Evolutionary conservation across 345 rosid genomes (phyloP).

Genomic region (Gossypium bickii): DNA sequence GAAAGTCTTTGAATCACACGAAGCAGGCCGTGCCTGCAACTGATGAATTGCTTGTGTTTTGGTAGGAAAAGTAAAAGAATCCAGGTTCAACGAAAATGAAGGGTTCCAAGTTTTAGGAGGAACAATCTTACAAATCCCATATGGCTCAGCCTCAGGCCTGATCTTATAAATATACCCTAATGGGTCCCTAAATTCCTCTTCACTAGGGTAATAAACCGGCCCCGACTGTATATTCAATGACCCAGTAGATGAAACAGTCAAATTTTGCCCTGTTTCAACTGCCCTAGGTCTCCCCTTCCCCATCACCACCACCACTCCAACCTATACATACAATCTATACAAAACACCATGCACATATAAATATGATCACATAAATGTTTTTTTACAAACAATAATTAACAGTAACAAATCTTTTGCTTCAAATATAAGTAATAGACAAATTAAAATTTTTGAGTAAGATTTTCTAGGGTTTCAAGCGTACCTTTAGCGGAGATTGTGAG

Average conservation of each 20-base stretch:
- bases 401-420: neutral
- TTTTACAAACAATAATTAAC: neutral
- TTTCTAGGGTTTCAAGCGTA: conserved; percentile 56
- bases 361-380: neutral
- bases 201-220: conserved; percentile 76
- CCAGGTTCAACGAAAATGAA: conserved; percentile 66
- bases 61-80: conserved; percentile 68
- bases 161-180: conserved; percentile 77
- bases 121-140: conserved; percentile 90
- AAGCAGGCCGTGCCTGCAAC: conserved; percentile 85
- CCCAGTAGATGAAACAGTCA: conserved; percentile 23
- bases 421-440: neutral
- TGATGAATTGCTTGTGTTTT: conserved; percentile 96
- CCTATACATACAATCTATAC: conserved; percentile 27
- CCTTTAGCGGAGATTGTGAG: conserved; percentile 25
- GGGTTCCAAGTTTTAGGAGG: conserved; percentile 79
- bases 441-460: neutral
- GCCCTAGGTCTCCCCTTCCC: conserved; percentile 91
- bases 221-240: conserved; percentile 52
- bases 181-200: conserved; percentile 80
- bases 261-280: conserved; percentile 66
- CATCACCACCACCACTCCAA: conserved; percentile 42
- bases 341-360: conserved; percentile 7
- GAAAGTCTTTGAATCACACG: conserved; percentile 79
- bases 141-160: conserved; percentile 80